Percentiles rank a stretch among this genome's conserved stretches.
phyloP scores from a whole-genome alignment of 768 basidiomycete species.

The Atractiella rhizophila region DNA sequence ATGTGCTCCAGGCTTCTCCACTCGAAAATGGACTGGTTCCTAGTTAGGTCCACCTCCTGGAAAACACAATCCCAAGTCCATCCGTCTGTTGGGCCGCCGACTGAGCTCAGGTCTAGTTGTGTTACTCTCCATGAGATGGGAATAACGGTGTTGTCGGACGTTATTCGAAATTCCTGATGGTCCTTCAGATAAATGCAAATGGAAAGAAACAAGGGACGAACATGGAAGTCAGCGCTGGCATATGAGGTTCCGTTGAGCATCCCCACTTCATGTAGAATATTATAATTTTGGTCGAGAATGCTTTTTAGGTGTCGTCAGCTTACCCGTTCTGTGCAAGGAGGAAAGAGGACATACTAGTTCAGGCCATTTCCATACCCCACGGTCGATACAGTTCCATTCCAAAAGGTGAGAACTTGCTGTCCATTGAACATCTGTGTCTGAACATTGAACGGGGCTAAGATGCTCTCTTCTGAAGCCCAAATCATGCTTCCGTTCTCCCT shows the following conservation, averaged over 20 bases:
- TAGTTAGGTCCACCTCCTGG: constrained; percentile 16
- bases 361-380: background rate
- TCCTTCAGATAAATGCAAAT: background rate
- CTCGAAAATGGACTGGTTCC: constrained; percentile 14
- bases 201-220: background rate
- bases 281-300: background rate
- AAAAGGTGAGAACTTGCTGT: background rate
- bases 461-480: background rate
- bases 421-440: background rate
- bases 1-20: constrained; percentile 18
- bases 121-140: constrained; percentile 4
- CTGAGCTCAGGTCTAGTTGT: constrained; percentile 11
- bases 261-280: background rate
- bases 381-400: background rate
- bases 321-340: background rate
- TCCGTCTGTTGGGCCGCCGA: constrained; percentile 9
- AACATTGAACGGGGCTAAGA: background rate
- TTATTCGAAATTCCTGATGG: constrained; percentile 14
- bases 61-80: constrained; percentile 11
- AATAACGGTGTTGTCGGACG: constrained; percentile 16
- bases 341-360: background rate
- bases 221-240: constrained; percentile 18
- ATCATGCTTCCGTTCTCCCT: background rate
- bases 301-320: background rate
- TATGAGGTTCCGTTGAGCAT: background rate